phyloP scores from a whole-genome alignment of 306 rosid species.

The Hippophae gyantsensis region DNA sequence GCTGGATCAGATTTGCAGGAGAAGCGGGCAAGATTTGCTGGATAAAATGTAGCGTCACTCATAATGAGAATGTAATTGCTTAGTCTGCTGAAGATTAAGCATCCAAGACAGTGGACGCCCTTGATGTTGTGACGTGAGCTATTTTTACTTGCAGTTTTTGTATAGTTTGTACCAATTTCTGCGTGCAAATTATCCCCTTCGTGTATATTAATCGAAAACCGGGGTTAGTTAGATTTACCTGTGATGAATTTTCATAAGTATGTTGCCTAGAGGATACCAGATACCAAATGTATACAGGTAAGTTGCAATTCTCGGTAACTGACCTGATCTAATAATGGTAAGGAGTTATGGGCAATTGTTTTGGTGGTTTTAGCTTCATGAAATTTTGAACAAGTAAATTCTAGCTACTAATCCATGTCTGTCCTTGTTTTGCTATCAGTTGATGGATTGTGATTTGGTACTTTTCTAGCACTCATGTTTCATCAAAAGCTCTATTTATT shows the following conservation, averaged over 20 bases:
- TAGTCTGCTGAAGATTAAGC: slow-evolving; percentile 17
- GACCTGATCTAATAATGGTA: too few relatives aligned
- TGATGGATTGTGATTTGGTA: too few relatives aligned
- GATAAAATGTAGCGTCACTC: slow-evolving; percentile 17
- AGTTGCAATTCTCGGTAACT: too few relatives aligned
- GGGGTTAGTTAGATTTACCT: slow-evolving; percentile 20
- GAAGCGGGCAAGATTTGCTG: slow-evolving; percentile 29
- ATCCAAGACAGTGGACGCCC: slow-evolving; percentile 10
- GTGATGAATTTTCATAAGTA: slow-evolving; percentile 3
- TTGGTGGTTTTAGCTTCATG: too few relatives aligned
- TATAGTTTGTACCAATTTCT: slow-evolving; percentile 14
- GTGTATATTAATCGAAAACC: slow-evolving; percentile 29
- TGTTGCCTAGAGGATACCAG: background rate
- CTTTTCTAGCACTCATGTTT: too few relatives aligned
- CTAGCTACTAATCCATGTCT: too few relatives aligned
- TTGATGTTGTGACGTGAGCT: slow-evolving; percentile 25
- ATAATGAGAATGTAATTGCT: slow-evolving; percentile 12
- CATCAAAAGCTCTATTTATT: too few relatives aligned
- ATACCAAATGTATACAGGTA: background rate
- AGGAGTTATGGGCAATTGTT: too few relatives aligned
- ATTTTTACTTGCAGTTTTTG: slow-evolving; percentile 22
- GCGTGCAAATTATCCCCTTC: slow-evolving; percentile 29
- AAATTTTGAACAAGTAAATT: too few relatives aligned
- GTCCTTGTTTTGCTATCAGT: too few relatives aligned
- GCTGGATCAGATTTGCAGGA: slow-evolving; percentile 34